Evolutionary conservation across 345 rosid genomes (phyloP).

Genomic region (Brassica rapa): DNA sequence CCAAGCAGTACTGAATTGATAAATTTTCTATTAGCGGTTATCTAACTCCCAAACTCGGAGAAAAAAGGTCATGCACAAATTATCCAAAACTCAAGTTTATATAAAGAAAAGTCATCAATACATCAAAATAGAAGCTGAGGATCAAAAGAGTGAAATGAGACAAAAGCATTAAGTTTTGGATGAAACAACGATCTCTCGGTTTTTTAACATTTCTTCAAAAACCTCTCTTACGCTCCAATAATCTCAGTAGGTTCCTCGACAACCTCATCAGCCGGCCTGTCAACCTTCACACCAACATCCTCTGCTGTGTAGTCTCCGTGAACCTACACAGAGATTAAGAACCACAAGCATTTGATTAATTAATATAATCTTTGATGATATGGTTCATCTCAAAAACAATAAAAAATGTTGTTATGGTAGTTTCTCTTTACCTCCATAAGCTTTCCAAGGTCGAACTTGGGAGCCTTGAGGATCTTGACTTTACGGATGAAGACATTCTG

Average conservation of each 20-base stretch:
- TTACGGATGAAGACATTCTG: slow-evolving; percentile 90
- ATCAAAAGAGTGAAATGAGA: neutral
- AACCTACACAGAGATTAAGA: slow-evolving; percentile 46
- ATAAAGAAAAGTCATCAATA: slow-evolving; percentile 22
- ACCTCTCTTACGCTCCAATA: slow-evolving; percentile 50
- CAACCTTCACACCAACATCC: slow-evolving; percentile 80
- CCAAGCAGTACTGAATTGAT: too few species aligned
- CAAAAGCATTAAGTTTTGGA: slow-evolving; percentile 6
- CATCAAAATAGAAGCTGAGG: neutral
- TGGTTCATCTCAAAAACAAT: neutral
- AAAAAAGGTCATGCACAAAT: neutral
- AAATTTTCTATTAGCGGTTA: neutral
- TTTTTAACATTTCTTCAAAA: slow-evolving; percentile 13
- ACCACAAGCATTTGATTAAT: neutral
- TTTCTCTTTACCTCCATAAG: slow-evolving; percentile 76
- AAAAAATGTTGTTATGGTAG: neutral
- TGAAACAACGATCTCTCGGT: neutral
- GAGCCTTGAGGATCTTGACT: slow-evolving; percentile 92
- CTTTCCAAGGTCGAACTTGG: slow-evolving; percentile 96
- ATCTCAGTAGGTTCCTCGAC: slow-evolving; percentile 61
- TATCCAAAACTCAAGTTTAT: slow-evolving; percentile 31
- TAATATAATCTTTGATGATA: neutral
- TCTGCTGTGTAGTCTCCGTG: slow-evolving; percentile 77
- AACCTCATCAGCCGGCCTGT: slow-evolving; percentile 78
- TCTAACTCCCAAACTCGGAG: neutral